Evolutionary conservation across 2,329 filamentous ascomycete species (phyloP), one percentile per base, ranked within the genome.

Genomic region (Fusarium fracticaudum): DNA sequence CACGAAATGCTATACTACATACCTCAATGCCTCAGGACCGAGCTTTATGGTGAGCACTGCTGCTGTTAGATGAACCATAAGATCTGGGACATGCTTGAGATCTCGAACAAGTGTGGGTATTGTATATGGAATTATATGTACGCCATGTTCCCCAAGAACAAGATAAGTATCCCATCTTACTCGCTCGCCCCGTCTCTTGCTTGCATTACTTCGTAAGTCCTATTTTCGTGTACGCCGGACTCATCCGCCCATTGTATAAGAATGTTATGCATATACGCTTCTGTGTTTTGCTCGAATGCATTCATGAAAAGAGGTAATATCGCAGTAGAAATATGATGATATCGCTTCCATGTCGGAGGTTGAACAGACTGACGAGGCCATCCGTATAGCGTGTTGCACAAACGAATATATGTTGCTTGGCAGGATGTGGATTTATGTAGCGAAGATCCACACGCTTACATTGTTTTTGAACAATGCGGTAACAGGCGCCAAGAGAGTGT

Each of bases 21-120:
- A 31, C 17, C 29, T 14, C 15, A n/a, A n/a, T 33, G 26, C 26
- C 53, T 57, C 29, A 24, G 5, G 37, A 18, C 41, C 44, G 29
- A 4, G 10, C 33, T 50, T 18, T 26, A 22, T 50, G 18, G 15
- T n/a, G 24, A 35, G 31, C 20, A 22, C 57, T 59, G 24, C 57
- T 59, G 41, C 41, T 24, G 33, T 59, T 59, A 51, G 20, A 51
- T 51, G 38, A 44, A n/a, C 12, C 31, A 20, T 18, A 69, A 59
- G 33, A 38, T 38, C 37, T 22, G 15, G 31, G 20, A n/a, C 43
- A 63, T 47, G 48, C 62, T 57, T 51, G 43, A 60, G 41, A 72
- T 74, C 26, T 72, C 72, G 26, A 72, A 69, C 37, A 69, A 73
- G 65, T 75, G 69, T 73, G 69, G 72, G 69, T 75, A 73, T 71